Evolutionary conservation across 495 filamentous ascomycete species (phyloP), one percentile per base, ranked within the genome.

Genomic region (Parathielavia appendiculata): DNA sequence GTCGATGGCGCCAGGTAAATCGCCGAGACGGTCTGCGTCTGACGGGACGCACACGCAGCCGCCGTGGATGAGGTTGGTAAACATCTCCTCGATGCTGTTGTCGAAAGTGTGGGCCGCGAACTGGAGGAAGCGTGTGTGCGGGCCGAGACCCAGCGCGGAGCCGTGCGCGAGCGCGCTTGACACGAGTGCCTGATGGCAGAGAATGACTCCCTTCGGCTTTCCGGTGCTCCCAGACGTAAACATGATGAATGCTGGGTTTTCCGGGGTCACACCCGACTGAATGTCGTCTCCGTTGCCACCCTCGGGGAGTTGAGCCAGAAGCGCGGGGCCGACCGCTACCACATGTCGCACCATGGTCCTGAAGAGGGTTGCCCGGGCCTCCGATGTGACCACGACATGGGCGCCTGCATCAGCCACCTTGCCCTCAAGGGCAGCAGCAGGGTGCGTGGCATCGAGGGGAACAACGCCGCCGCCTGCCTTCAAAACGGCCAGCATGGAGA

Each of bases 41-140:
- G 57, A 51, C 4, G 71, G 68, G 17, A 75, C 64, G 36, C 71
- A 75, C 8, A 76, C 51, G 14, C 58, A 65, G 35, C 64, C 71
- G 22, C 73, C 73, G n/a, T 46, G 26, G 8, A 80, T 79, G 0
- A 87, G 64, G 0, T 78, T 78, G 8, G 78, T 76, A 26, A 83
- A 75, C 5, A 82, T 80, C 26, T 86, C 83, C 1, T 75, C 51
- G 11, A 84, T 63, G 48, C 76, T 79, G 12, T 76, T 74, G 51
- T 86, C 83, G 36, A 83, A 87, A 0, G 78, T 81, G 60, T 81
- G 81, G 17, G 79, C 76, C 6, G 83, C 79, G 46, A 83, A 87
- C 61, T 87, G 82, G 8, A 87, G 53, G 16, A 51, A 20, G 19
- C 36, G 46, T 1, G 36, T 53, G 11, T 43, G 20, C 5, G 51